Base-by-base conservation (phyloP, 2,329 filamentous ascomycete genomes). In the Aspergillus fumigatus region DNA sequence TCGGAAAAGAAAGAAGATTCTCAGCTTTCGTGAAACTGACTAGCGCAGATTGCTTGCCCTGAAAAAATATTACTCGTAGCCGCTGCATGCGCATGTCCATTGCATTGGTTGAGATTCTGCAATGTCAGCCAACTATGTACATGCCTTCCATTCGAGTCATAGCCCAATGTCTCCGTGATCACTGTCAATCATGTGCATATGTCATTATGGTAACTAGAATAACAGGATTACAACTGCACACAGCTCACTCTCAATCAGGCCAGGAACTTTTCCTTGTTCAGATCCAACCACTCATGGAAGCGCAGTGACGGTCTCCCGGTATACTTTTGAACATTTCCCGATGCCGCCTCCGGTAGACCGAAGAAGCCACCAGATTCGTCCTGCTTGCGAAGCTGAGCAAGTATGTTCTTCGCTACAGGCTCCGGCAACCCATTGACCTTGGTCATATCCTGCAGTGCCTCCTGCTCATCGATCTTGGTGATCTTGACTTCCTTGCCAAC, bases 281-380 rank as follows among this genome's bases (percentile, higher is more conserved):
- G 58, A 32, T 67, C 62, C 11, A 69, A 65, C 71, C 72, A 77
- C 23, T 75, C 65, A 47, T 69, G 58, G 53, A 76, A 72, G 11
- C 48, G 57, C 25, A 58, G 62, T 6, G 71, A 57, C 19, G 65
- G 57, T 48, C 64, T 62, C 1, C 70, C 64, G 6, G 70, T 67
- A 56, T 72, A 75, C 50, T 60, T 67, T 55, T 70, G 59, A 14
- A 75, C 59, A 61, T 71, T 76, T 4, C 62, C 63, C 3, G 60
- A 59, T 21, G 69, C 60, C 29, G 63, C 52, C 48, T 61, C 27
- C 1, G 45, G 45, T 2, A 7, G 23, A 10, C 26, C 4, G 19
- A 45, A 9, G 10, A 50, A 29, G 4, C 23, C 27, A 11, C 7
- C 19, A 10, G 17, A 11, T n/a, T 27, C 26, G 14, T 17, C 29